These are phyloP conservation scores for Dictyostelium brefeldianum DNA, from an alignment of 78 protist species.

Conservation along the genomic window DNA sequence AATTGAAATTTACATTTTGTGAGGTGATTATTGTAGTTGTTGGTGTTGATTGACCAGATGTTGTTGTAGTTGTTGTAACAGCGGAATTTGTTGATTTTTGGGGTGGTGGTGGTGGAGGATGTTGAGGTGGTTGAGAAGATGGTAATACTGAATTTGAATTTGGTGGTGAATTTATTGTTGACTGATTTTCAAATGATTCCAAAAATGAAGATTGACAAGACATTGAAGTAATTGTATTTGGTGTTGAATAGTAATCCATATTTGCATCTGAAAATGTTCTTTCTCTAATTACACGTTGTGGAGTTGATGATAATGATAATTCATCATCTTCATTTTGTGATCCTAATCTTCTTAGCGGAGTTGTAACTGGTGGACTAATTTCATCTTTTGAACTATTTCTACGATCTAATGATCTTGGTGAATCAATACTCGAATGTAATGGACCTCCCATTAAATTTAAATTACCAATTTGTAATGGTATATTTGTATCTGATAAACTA, in stretches of 20 bases:
- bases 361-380: background rate
- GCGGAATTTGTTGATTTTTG: background rate
- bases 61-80: background rate
- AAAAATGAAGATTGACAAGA: background rate
- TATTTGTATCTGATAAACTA: background rate
- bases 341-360: background rate
- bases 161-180: background rate
- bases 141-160: too few species aligned
- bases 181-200: background rate
- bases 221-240: background rate
- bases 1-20: background rate
- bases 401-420: constrained; percentile 16
- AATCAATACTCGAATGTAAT: background rate
- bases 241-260: background rate
- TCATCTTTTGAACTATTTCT: constrained; percentile 19
- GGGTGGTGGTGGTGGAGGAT: constrained; percentile 18
- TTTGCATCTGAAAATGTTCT: background rate
- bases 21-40: background rate
- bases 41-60: background rate
- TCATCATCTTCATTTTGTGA: background rate
- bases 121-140: constrained; percentile 12
- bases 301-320: background rate
- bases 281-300: background rate
- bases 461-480: background rate
- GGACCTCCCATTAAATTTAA: background rate